Conservation (phyloP, 306 rosid species). For the Oxytropis ochrocephala region DNA sequence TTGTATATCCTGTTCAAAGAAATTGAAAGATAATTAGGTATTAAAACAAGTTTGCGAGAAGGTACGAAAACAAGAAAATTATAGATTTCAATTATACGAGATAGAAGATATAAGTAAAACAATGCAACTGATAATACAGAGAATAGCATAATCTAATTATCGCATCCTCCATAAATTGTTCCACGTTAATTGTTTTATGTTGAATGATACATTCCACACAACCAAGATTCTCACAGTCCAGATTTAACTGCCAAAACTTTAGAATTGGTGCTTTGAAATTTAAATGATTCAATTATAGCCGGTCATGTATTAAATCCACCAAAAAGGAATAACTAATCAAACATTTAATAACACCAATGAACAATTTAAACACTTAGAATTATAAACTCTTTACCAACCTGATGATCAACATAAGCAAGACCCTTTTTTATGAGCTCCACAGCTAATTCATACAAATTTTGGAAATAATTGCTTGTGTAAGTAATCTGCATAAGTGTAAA, state of each 20-base stretch:
- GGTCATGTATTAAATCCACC: not conserved
- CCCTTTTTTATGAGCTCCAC: conserved; percentile 89
- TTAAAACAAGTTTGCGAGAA: too few species aligned
- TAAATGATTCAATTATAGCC: conserved; percentile 4
- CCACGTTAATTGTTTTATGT: conserved; percentile 15
- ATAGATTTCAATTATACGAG: too few species aligned
- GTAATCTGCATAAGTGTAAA: conserved; percentile 55
- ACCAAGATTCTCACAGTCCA: not conserved
- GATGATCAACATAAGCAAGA: conserved; percentile 93
- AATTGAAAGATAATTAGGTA: too few species aligned
- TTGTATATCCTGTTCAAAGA: too few species aligned
- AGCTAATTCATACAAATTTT: conserved; percentile 84
- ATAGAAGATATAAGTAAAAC: too few species aligned
- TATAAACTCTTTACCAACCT: conserved; percentile 41
- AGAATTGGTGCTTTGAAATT: not conserved
- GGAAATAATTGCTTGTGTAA: conserved; percentile 91
- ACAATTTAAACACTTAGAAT: too few species aligned
- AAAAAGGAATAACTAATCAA: not conserved
- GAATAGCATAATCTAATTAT: not conserved
- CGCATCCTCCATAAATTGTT: conserved; percentile 15
- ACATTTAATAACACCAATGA: too few species aligned
- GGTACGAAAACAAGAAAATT: too few species aligned
- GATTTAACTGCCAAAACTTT: conserved; percentile 4
- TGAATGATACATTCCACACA: not conserved
- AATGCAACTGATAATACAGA: too few species aligned